Conservation (phyloP, 345 rosid species). For the Erysimum cheiranthoides region DNA sequence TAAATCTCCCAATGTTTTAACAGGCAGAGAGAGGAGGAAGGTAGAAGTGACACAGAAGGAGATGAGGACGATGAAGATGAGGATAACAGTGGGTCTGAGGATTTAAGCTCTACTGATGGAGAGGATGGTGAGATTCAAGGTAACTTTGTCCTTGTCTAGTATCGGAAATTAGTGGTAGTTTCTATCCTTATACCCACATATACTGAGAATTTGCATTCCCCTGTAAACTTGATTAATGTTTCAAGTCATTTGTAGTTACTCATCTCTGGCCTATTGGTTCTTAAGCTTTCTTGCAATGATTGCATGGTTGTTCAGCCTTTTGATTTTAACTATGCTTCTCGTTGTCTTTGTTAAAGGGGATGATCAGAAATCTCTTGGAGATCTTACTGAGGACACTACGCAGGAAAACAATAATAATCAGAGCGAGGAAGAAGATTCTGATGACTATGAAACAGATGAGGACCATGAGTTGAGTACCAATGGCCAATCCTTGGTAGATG, state of each 20-base stretch:
- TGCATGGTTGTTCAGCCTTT: constrained; percentile 18
- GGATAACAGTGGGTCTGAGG: constrained; percentile 51
- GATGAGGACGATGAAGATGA: constrained; percentile 52
- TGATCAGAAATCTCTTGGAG: constrained; percentile 44
- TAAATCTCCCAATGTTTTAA: constrained; percentile 12
- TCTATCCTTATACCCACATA: background rate
- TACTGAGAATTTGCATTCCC: background rate
- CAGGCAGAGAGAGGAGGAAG: constrained; percentile 66
- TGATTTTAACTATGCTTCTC: constrained; percentile 10
- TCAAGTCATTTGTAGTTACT: background rate
- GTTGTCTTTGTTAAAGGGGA: constrained; percentile 45
- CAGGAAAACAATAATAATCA: constrained; percentile 46
- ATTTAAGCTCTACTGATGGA: constrained; percentile 44
- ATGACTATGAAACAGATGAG: constrained; percentile 53
- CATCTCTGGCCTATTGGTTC: constrained; percentile 20
- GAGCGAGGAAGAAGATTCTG: constrained; percentile 52
- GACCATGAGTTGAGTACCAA: constrained; percentile 48
- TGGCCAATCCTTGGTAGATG: constrained; percentile 41
- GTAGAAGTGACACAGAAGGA: constrained; percentile 61
- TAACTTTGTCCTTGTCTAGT: constrained; percentile 18
- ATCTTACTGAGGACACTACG: constrained; percentile 35
- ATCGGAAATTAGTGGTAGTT: background rate
- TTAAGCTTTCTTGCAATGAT: constrained; percentile 17
- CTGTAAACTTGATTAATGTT: background rate
- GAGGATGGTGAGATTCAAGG: constrained; percentile 52